Base-by-base conservation (phyloP, 768 basidiomycete genomes). In the Panaeolus papilionaceus region DNA sequence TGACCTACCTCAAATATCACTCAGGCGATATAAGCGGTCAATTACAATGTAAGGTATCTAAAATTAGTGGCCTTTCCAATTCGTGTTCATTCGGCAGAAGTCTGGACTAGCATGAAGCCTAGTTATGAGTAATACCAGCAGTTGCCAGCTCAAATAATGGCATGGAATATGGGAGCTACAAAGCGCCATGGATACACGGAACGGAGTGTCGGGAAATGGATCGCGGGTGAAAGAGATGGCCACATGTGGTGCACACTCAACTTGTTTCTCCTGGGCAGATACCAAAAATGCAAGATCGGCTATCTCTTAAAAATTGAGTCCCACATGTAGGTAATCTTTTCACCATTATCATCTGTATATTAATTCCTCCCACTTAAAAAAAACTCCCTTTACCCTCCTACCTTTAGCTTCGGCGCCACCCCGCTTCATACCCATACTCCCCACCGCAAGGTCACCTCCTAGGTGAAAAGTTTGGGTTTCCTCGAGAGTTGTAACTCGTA, bases 301-400 rank as follows among this genome's bases (percentile, higher is more conserved):
- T 58, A 58, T 58, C 54, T 58, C 54, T 6, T 28, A 58, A 58
- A 58, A 28, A 12, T 58, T 37, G 54, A 33, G 54, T 58, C 26
- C 28, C 54, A 58, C 54, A 58, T 51, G 28, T 58, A 58, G 54
- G 54, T 58, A 58, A 58, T 58, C 28, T 58, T 33, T 58, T 58
- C 4, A 44, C 42, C 18, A 16, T 16, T 44, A 40, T 40, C 14
- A 44, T 37, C 28, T 37, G 28, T 33, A 26, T 58, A 33, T 33
- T 58, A 33, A 37, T 58, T 58, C 54, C 28, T 58, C 54, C 54
- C 54, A 12, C 4, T 9, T 8, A 23, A 23, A 49, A 47, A 58
- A 16, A 58, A 58, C 54, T 33, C 28, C 10, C 4, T 28, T 28
- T 58, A 9, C 54, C 54, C 28, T 16, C 33, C 54, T 33, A 28